Percentiles rank a stretch among this genome's conserved stretches.
Conservation (phyloP, 148 eudicot species). For the Diospyros lotus region DNA sequence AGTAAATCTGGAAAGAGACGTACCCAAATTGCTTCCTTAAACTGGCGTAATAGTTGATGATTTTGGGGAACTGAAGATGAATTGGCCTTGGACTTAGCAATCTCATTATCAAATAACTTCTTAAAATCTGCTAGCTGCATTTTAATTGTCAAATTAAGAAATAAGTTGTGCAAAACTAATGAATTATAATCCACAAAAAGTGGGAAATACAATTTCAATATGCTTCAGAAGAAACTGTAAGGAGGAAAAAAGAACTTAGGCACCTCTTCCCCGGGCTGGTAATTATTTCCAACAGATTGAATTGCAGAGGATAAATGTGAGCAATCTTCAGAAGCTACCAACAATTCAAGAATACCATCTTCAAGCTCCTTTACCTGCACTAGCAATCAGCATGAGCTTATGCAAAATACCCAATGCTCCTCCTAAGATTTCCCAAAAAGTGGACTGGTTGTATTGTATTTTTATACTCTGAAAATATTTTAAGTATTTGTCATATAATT, state of each 20-base stretch:
- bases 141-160: slow-evolving; percentile 2
- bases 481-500: no score
- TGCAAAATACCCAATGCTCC: no score
- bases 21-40: slow-evolving; percentile 91
- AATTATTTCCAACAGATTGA: slow-evolving; percentile 49
- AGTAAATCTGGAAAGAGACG: slow-evolving; percentile 10
- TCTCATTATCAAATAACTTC: slow-evolving; percentile 49
- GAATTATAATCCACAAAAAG: not conserved
- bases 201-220: not conserved
- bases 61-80: slow-evolving; percentile 42
- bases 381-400: not conserved
- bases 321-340: slow-evolving; percentile 55
- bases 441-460: no score
- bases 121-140: slow-evolving; percentile 64
- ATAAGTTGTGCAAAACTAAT: not conserved
- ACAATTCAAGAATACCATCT: slow-evolving; percentile 46
- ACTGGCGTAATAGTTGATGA: slow-evolving; percentile 54
- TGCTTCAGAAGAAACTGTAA: not conserved
- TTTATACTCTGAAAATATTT: no score
- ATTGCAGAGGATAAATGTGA: slow-evolving; percentile 47
- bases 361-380: slow-evolving; percentile 79
- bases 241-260: not conserved
- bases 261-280: slow-evolving; percentile 58
- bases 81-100: slow-evolving; percentile 39
- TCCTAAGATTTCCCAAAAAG: no score